Base-by-base conservation (phyloP, 106 monocot species). In the Xerophyta viscosa region DNA sequence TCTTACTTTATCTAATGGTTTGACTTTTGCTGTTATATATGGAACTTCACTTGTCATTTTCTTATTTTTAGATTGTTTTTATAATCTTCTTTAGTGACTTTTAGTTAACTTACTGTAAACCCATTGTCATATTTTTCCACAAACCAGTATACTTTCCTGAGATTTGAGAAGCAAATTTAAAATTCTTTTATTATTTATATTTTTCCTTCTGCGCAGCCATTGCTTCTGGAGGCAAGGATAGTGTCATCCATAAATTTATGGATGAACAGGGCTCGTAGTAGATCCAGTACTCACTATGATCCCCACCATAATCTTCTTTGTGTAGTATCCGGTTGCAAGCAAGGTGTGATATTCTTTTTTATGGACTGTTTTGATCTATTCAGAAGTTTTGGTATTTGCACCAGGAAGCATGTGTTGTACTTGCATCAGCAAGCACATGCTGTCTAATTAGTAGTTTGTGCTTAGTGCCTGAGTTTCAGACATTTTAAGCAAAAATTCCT, bases 251-350 rank as follows among this genome's bases (percentile, higher is more conserved):
- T 96, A 39, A 96, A 96, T 66, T 82, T 96, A 20, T 96, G 94
- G 94, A 96, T 96, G 94, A 96, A 88, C 58, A 68, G 45, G 62
- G 69, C 65, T 58, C 48, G 11, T 39, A 84, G 84, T 41, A 84
- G 88, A 52, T 96, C 94, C 27, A 96, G 94, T 56, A 82, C 81
- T 55, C 94, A 96, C 52, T 96, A 96, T 71, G 94, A 96, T 71
- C 94, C 94, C 21, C 78, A 88, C 37, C 80, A 96, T 76, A 96
- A 96, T 50, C 64, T 96, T 1, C 81, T 96, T 52, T 96, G 94
- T 42, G 41, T 85, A 10, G 73, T 88, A 62, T 27, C 81, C 73
- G 94, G 94, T 57, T 68, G 69, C 54, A 93, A 93, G 72, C 58
- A 73, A 75, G 93, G 92, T 93, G 64, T 17, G 20, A 24, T 48